Percentiles rank a stretch among this genome's conserved stretches.
phyloP scores from a whole-genome alignment of 257 asterid species.

The Fraxinus pennsylvanica region DNA sequence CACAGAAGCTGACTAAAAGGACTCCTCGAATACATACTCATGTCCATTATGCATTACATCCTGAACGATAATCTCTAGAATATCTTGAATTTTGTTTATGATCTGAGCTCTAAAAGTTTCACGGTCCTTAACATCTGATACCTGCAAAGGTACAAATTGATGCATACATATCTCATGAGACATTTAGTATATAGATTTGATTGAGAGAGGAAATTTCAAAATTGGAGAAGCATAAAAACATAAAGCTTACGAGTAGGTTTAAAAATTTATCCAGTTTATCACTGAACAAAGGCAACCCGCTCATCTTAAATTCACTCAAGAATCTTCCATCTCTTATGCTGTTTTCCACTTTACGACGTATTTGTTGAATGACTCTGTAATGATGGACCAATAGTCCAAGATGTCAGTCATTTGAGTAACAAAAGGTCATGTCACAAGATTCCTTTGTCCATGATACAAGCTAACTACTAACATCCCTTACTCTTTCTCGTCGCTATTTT shows the following conservation, averaged over 20 bases:
- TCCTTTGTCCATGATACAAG: slow-evolving; percentile 18
- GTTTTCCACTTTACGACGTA: slow-evolving; percentile 60
- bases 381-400: slow-evolving; percentile 23
- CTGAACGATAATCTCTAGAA: slow-evolving; percentile 78
- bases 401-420: slow-evolving; percentile 19
- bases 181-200: slow-evolving; percentile 18
- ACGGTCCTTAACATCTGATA: slow-evolving; percentile 49
- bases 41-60: slow-evolving; percentile 80
- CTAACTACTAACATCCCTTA: slow-evolving; percentile 44
- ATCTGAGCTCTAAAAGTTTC: slow-evolving; percentile 57
- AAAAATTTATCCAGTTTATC: slow-evolving; percentile 80
- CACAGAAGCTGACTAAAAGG: slow-evolving; percentile 18
- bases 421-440: slow-evolving; percentile 15
- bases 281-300: slow-evolving; percentile 70
- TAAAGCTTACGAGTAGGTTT: slow-evolving; percentile 57
- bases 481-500: slow-evolving; percentile 62
- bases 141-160: slow-evolving; percentile 14
- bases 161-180: slow-evolving; percentile 14
- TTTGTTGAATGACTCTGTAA: slow-evolving; percentile 64
- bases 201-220: slow-evolving; percentile 13
- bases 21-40: slow-evolving; percentile 50
- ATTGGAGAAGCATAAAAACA: slow-evolving; percentile 19
- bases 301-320: slow-evolving; percentile 65
- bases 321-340: slow-evolving; percentile 57
- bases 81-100: slow-evolving; percentile 87